These are phyloP conservation scores for Drechslerella stenobrocha DNA, from an alignment of 2,329 filamentous ascomycete genomes.

Conservation along the genomic window DNA sequence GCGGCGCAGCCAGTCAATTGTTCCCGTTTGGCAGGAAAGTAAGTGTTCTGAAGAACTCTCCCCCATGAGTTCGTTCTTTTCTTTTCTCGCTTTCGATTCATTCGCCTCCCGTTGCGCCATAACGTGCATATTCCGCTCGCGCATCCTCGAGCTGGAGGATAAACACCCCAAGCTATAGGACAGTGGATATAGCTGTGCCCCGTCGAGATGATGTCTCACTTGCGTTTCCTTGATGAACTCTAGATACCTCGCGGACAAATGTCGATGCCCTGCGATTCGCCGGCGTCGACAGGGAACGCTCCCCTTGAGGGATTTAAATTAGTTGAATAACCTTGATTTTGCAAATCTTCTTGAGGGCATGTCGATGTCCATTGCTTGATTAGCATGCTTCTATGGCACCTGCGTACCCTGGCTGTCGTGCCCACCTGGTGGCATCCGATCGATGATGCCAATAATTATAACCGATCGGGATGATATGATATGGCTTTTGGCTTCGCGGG, in stretches of 20 bases:
- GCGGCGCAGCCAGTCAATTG: conserved; percentile 44
- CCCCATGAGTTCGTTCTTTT: background rate
- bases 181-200: conserved; percentile 23
- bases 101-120: conserved; percentile 10
- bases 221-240: background rate
- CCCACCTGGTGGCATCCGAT: too few relatives aligned
- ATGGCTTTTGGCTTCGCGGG: background rate
- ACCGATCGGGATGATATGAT: conserved; percentile 1
- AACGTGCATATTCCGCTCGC: background rate
- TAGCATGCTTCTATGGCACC: background rate
- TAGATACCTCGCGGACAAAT: background rate
- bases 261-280: conserved; percentile 1
- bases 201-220: conserved; percentile 24
- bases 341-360: background rate
- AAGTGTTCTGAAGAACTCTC: background rate
- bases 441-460: background rate
- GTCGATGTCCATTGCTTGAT: background rate
- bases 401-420: too few relatives aligned
- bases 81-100: background rate
- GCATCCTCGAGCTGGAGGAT: background rate
- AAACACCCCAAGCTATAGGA: background rate
- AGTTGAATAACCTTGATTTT: conserved; percentile 11
- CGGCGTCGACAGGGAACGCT: conserved; percentile 1
- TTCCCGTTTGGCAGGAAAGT: conserved; percentile 21
- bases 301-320: conserved; percentile 43